Evolutionary conservation across 305 asterid genomes (phyloP), one percentile per base, ranked within the genome.

Genomic region (Andrographis paniculata): DNA sequence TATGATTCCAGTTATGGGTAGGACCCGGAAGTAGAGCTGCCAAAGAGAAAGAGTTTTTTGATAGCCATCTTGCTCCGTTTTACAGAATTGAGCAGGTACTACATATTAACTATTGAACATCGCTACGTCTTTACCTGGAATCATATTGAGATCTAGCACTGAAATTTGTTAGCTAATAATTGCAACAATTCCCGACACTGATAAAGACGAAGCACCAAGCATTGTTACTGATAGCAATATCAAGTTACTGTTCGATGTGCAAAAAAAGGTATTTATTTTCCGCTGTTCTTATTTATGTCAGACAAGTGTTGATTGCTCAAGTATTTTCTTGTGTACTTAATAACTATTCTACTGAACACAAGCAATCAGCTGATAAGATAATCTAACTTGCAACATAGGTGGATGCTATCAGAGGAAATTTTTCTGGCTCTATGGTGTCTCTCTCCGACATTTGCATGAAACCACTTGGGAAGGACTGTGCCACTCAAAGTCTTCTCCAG

Each of bases 21-120:
- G 97, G 97, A 53, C 99, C 76, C 18, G 93, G 95, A 59, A 92
- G 99, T 65, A 72, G 88, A 87, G 99, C 97, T 68, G 97, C 99
- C 31, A 79, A 77, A 66, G 97, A 92, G 83, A 92, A 92, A 63
- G 70, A 70, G 52, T 84, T 79, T 62, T 87, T 92, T 55, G 99
- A 92, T 74, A 84, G 61, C 48, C 97, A 82, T 61, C 94, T 92
- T 46, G 82, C 97, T 47, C 97, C 99, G 8, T 92, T 92, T 67
- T 92, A 92, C 74, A 78, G 99, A 73, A 92, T 92, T 14, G 97
- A 92, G 78, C 95, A 87, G 99, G 99, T 92, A 61, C 27, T 45
- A 48, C 8, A 5, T 21, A 6, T 20, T 58, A 53, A 52, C 35
- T 28, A 20, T 45, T 35, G 44, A 47, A 17, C 20, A 27, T 10